Percentiles rank a stretch among this genome's conserved stretches.
These are phyloP conservation scores for Magnolia officinalis DNA, from an alignment of 164 flowering plant species.

Conservation along the genomic window DNA sequence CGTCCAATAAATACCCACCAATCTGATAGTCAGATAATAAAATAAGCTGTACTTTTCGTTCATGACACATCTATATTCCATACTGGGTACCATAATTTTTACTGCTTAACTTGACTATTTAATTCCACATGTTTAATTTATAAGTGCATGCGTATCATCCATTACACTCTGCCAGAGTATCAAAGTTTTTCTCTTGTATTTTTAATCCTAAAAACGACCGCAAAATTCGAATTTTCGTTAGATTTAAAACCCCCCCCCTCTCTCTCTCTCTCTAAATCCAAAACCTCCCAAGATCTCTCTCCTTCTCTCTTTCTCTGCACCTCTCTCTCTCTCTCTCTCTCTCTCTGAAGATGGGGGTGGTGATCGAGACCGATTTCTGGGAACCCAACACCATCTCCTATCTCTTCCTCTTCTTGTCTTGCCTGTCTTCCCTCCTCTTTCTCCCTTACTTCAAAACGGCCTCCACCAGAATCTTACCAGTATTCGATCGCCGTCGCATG, in stretches of 20 bases:
- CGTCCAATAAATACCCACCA: too few species aligned
- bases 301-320: not conserved
- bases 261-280: not conserved
- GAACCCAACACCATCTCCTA: constrained; percentile 47
- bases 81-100: too few species aligned
- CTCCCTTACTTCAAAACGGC: constrained; percentile 37
- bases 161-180: too few species aligned
- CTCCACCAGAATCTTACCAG: constrained; percentile 24
- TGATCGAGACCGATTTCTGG: constrained; percentile 69
- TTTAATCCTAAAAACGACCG: not conserved
- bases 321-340: not conserved
- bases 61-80: too few species aligned
- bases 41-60: too few species aligned
- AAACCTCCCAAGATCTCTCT: not conserved
- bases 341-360: constrained; percentile 51
- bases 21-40: too few species aligned
- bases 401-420: constrained; percentile 49
- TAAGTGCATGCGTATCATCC: too few species aligned
- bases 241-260: not conserved
- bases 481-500: constrained; percentile 27
- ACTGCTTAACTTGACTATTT: too few species aligned
- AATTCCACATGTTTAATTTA: too few species aligned
- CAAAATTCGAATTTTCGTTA: constrained; percentile 2
- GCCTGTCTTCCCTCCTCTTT: constrained; percentile 48
- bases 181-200: not conserved